Base-by-base conservation (phyloP, 768 basidiomycete genomes). In the Amanita inopinata region DNA sequence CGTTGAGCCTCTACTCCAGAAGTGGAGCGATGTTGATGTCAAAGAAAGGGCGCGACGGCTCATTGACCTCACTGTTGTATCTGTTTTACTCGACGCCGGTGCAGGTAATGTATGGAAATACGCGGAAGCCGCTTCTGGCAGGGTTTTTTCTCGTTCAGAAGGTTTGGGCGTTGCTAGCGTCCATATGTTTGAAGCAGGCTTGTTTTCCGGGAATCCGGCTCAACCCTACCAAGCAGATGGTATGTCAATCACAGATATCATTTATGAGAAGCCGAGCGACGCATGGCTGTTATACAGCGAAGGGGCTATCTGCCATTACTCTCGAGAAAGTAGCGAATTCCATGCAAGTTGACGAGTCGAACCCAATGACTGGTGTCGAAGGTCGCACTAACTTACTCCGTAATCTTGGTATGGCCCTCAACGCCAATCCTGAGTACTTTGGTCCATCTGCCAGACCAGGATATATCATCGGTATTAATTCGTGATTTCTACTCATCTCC, bases 1-100 rank as follows among this genome's bases (percentile, higher is more conserved):
- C 33, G 71, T 92, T 34, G 58, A 66, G 28, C 76, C 78, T 10
- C 60, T 87, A 20, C 62, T 86, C 14, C 53, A 58, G 0, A 61
- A 67, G 31, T 89, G 86, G 86, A 60, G 64, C 0, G 48, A 63
- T 0, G 64, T 73, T 4, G 70, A 74, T 51, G 46, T 55, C 1
- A 74, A 67, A 40, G 81, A 92, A 53, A 71, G 74, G 32, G 73
- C 79, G 39, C 76, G 79, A 45, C 74, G 90, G 1, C 68, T 90
- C 24, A 70, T 98, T 56, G 94, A 98, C 62, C 75, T 96, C 30
- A 93, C 92, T 64, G 65, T 83, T 17, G 84, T 89, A 22, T 91
- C 90, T 8, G 94, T 98, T 5, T 71, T 98, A 10, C 77, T 99
- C 25, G 94, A 98, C 53, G 94, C 93, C 0, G 93, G 93, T 1